Percentiles rank a stretch among this genome's conserved stretches.
These are phyloP conservation scores for Neurospora sp. DNA, from an alignment of 495 filamentous ascomycete genomes.

Conservation along the genomic window DNA sequence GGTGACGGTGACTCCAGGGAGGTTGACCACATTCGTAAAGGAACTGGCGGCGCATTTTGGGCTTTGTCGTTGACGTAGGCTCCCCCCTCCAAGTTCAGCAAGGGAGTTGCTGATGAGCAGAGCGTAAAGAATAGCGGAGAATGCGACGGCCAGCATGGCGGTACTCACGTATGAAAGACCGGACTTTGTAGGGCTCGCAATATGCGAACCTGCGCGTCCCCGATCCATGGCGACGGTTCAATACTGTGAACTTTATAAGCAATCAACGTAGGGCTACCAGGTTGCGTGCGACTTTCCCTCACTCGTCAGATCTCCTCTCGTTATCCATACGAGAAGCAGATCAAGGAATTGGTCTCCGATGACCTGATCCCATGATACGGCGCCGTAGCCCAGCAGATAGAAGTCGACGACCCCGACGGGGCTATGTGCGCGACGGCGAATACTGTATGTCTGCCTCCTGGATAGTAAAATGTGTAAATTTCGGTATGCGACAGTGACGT, in stretches of 20 bases:
- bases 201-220: neutral
- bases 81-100: neutral
- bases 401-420: neutral
- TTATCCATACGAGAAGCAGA: neutral
- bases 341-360: neutral
- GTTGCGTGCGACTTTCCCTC: neutral
- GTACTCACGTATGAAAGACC: neutral
- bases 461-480: neutral
- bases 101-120: neutral
- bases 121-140: neutral
- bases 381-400: neutral
- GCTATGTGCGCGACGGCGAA: neutral
- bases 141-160: neutral
- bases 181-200: neutral
- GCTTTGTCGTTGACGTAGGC: neutral
- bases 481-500: neutral
- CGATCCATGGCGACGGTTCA: neutral
- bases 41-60: slow-evolving; percentile 7
- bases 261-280: neutral
- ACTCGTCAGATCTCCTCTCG: neutral
- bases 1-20: slow-evolving; percentile 11
- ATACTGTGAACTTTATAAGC: neutral
- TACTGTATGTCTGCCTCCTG: neutral
- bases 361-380: neutral
- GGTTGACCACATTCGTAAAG: slow-evolving; percentile 7